Conservation (phyloP, 2,329 filamentous ascomycete genomes). For the Phoma sp. region DNA sequence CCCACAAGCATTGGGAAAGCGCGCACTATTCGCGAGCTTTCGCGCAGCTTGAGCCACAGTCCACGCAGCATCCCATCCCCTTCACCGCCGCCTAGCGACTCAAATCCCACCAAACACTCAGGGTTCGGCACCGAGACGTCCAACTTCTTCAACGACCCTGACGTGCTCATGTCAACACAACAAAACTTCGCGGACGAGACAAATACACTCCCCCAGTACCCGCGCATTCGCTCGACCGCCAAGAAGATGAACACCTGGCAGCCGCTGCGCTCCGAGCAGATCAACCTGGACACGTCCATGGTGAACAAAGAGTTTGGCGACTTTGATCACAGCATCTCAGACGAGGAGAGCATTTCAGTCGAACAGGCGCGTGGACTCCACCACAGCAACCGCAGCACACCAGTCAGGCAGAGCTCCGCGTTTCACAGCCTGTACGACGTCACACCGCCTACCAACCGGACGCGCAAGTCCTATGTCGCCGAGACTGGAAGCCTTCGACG, state of each 20-base stretch:
- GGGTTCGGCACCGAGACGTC: constrained; percentile 34
- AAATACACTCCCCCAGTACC: constrained; percentile 41
- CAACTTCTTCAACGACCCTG: constrained; percentile 44
- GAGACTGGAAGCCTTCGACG: constrained; percentile 50
- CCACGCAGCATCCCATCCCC: constrained; percentile 39
- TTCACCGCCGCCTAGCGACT: constrained; percentile 43
- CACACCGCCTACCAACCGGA: constrained; percentile 50
- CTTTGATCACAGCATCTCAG: constrained; percentile 50
- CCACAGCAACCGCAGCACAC: constrained; percentile 46
- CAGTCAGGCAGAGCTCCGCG: constrained; percentile 56
- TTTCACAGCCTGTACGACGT: constrained; percentile 58
- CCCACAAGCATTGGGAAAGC: constrained; percentile 46
- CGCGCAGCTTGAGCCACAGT: constrained; percentile 44
- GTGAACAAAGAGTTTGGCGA: constrained; percentile 49
- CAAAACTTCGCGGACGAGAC: constrained; percentile 47
- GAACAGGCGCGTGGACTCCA: constrained; percentile 62
- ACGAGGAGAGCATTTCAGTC: constrained; percentile 60
- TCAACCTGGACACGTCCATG: constrained; percentile 46
- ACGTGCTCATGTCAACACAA: constrained; percentile 49
- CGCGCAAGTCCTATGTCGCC: constrained; percentile 43
- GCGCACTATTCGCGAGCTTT: constrained; percentile 47
- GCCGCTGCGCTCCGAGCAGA: constrained; percentile 42
- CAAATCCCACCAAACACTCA: constrained; percentile 44
- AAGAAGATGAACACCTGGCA: constrained; percentile 49
- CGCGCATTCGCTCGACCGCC: constrained; percentile 46